These are phyloP conservation scores for Triticum urartu DNA, from an alignment of 176 grass and related monocot genomes.

Conservation along the genomic window DNA sequence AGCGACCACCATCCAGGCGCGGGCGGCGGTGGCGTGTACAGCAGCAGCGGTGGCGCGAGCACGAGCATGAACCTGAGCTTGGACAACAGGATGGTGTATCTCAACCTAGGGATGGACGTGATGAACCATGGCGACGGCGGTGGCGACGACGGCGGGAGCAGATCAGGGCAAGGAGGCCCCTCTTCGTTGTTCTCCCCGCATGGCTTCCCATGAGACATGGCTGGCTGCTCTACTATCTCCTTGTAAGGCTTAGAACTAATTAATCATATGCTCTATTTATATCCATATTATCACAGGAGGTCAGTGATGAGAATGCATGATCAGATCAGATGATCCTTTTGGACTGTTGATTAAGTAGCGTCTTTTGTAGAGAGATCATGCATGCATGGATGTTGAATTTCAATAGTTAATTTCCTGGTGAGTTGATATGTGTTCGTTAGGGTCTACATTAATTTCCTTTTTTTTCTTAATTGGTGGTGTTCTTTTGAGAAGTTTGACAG, in stretches of 20 bases:
- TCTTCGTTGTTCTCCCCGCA: conserved; percentile 83
- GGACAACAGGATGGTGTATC: conserved; percentile 96
- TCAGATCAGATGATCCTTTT: conserved; percentile 52
- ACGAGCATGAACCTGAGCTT: conserved; percentile 79
- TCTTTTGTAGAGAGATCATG: conserved; percentile 17
- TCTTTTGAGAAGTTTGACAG: conserved; percentile 26
- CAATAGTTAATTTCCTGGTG: conserved; percentile 11
- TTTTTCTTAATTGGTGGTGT: not conserved
- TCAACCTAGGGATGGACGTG: conserved; percentile 93
- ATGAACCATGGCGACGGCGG: conserved; percentile 58
- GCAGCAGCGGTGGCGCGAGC: conserved; percentile 50
- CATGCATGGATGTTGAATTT: conserved; percentile 12
- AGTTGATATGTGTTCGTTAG: not conserved
- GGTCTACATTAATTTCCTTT: not conserved
- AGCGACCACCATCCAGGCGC: conserved; percentile 31
- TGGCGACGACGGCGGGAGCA: conserved; percentile 43
- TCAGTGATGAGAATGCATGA: conserved; percentile 25
- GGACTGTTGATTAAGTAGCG: conserved; percentile 14
- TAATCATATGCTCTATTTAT: conserved; percentile 46
- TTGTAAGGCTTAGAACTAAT: conserved; percentile 82
- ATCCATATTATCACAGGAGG: conserved; percentile 70
- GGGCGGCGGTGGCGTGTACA: conserved; percentile 36
- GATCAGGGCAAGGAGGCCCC: conserved; percentile 51
- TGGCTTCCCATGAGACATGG: conserved; percentile 75
- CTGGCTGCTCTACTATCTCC: conserved; percentile 44